These are phyloP conservation scores for Syncephalastrum monosporum DNA, from an alignment of 371 early-diverging fungal genomes.

Conservation along the genomic window DNA sequence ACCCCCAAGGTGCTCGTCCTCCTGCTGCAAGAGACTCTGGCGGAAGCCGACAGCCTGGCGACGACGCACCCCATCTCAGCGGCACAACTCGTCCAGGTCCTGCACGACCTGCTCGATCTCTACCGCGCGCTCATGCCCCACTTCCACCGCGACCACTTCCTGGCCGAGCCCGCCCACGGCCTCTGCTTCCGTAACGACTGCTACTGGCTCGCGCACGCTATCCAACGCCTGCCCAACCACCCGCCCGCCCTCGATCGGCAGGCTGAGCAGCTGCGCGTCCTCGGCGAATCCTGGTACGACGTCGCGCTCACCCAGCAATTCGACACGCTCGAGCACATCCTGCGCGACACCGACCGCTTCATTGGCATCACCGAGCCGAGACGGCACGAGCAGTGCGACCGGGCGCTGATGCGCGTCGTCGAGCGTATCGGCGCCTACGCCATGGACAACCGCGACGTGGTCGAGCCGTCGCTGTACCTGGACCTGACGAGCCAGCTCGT, in stretches of 20 bases:
- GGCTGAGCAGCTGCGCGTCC: constrained; percentile 9
- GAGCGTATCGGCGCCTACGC: constrained; percentile 44
- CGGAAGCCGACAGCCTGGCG: constrained; percentile 31
- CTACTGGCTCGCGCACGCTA: constrained; percentile 55
- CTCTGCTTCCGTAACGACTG: constrained; percentile 76
- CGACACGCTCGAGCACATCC: constrained; percentile 15
- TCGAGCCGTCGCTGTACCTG: constrained; percentile 24
- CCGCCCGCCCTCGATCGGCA: constrained; percentile 12
- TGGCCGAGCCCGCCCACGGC: constrained; percentile 51
- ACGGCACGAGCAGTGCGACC: constrained; percentile 45
- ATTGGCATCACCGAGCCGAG: constrained; percentile 44
- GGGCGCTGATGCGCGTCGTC: constrained; percentile 49
- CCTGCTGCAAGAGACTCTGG: constrained; percentile 29
- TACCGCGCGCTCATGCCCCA: constrained; percentile 56
- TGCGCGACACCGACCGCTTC: constrained; percentile 52
- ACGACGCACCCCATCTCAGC: constrained; percentile 37
- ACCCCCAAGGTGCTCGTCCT: constrained; percentile 36
- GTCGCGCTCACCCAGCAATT: constrained; percentile 31
- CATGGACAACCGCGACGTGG: constrained; percentile 32
- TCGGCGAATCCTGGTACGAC: constrained; percentile 36
- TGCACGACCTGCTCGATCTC: constrained; percentile 47
- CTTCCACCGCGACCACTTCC: constrained; percentile 34
- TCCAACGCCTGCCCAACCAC: constrained; percentile 2
- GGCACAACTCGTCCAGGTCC: constrained; percentile 25
- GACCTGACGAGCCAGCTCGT: constrained; percentile 48